Evolutionary conservation across 2,329 filamentous ascomycete species (phyloP), one percentile per base, ranked within the genome.

Genomic region (Fusarium domesticum): DNA sequence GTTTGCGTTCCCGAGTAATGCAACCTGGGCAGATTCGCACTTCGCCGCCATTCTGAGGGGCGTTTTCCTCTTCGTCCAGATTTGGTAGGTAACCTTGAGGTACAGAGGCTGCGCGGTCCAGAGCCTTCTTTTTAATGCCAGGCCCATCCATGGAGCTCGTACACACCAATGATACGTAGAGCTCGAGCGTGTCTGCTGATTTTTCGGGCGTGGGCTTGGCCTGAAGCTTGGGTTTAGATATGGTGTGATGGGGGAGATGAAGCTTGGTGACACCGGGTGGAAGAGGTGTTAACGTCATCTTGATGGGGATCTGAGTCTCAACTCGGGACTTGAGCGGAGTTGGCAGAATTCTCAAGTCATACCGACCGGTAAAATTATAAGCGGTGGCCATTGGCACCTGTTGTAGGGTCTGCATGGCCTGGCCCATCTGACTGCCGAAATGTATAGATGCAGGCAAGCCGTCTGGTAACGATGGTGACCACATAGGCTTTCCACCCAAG

Each of bases 231-330:
- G 91, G 88, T 65, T 97, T 97, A 16, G 91, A 93, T 42, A 98
- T 93, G 1, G 89, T 95, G 63, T 96, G 85, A 4, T 85, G 83
- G 5, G 92, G 93, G 14, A 98, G 78, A 60, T 95, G 90, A 39
- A 97, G 72, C 63, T 85, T 89, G 52, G 85, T 87, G 45, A 91
- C 81, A 10, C 86, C 85, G 1, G 76, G 71, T 2, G 91, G 90
- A 36, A 95, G 72, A 16, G 87, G 83, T 45, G 83, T 84, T 31
- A 97, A 69, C 0, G 84, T 86, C 67, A 97, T 77, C 59, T 85
- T 85, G 56, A 96, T 89, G 7, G 87, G 88, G 56, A 97, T 96
- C 64, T 97, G 93, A 0, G 93, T 97, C 71, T 98, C 93, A 15
- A 97, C 93, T 17, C 93, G 84, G 14, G 91, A 96, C 68, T 96